These are phyloP conservation scores for Pyrus pyrifolia DNA, from an alignment of 306 rosid genomes.

Conservation along the genomic window DNA sequence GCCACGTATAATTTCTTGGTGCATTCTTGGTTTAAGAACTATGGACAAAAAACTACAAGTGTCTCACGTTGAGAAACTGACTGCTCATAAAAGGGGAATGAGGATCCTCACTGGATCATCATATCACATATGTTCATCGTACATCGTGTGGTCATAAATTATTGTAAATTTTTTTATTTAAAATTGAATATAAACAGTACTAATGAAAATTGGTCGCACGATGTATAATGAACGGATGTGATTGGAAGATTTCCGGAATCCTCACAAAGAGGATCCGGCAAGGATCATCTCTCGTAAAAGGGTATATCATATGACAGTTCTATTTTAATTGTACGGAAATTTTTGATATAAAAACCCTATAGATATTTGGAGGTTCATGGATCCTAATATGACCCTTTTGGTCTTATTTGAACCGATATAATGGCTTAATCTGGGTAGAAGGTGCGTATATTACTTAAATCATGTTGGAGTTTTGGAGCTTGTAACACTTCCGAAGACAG, in stretches of 20 bases:
- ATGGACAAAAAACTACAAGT: not conserved
- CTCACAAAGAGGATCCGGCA: too few relatives aligned
- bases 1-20: not conserved
- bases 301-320: too few relatives aligned
- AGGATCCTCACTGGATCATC: too few relatives aligned
- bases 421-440: not conserved
- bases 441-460: not conserved
- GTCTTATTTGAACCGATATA: not conserved
- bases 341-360: too few relatives aligned
- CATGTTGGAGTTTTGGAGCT: not conserved
- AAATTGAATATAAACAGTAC: too few relatives aligned
- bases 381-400: not conserved
- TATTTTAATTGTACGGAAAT: too few relatives aligned
- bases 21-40: not conserved
- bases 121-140: too few relatives aligned
- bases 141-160: too few relatives aligned
- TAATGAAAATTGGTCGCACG: fast-evolving
- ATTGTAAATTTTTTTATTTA: too few relatives aligned
- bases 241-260: too few relatives aligned
- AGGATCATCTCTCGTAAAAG: not conserved
- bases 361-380: too few relatives aligned
- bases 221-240: too few relatives aligned
- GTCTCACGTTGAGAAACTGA: not conserved
- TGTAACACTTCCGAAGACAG: not conserved
- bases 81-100: not conserved